Evolutionary conservation across 257 asterid species (phyloP).

Genomic region (Leonotis leonurus): DNA sequence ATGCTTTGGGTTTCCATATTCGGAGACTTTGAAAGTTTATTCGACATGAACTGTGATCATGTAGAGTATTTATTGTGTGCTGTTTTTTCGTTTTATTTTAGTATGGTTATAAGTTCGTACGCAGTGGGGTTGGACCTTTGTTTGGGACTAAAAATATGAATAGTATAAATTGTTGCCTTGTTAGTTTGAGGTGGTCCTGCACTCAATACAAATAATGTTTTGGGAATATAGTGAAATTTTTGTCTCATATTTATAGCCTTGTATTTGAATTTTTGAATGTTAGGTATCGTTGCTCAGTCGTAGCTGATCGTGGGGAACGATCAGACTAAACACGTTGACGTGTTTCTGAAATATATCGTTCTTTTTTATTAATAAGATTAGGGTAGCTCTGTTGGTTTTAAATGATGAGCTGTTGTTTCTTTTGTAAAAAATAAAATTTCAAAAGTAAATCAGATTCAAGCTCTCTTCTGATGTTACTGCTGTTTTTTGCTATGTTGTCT

Average conservation of each 20-base stretch:
- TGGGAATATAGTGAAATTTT: slow-evolving; percentile 5
- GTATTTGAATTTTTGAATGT: background rate
- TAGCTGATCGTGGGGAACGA: background rate
- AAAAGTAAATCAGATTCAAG: background rate
- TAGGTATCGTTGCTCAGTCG: background rate
- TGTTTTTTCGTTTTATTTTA: background rate
- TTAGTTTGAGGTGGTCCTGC: slow-evolving; percentile 24
- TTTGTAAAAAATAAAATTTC: background rate
- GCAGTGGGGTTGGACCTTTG: slow-evolving; percentile 15
- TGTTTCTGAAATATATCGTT: background rate
- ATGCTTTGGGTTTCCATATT: background rate
- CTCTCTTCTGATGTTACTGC: background rate
- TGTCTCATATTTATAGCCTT: slow-evolving; percentile 2
- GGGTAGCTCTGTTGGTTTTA: background rate
- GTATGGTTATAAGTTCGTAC: background rate
- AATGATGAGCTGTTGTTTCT: background rate
- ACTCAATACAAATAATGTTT: slow-evolving; percentile 4
- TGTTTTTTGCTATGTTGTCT: background rate
- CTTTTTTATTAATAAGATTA: background rate
- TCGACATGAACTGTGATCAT: background rate
- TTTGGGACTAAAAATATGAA: background rate
- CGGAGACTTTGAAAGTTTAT: background rate
- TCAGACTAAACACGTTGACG: background rate
- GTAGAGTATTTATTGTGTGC: background rate
- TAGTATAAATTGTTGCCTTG: background rate